phyloP scores from a whole-genome alignment of 202 grass and related monocot genomes.

The Panicum virgatum region DNA sequence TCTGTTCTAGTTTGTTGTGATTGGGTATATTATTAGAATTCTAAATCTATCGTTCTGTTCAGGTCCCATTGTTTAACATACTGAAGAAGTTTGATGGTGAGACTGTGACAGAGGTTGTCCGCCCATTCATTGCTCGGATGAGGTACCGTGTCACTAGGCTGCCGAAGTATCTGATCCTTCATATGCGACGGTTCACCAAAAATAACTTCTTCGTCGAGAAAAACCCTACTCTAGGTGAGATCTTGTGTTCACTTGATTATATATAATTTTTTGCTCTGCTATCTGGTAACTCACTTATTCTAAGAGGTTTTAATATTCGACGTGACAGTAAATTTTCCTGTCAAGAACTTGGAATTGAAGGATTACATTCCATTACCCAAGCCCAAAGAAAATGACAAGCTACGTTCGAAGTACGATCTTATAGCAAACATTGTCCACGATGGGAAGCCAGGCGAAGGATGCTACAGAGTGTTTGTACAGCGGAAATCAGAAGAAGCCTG shows the following conservation, averaged over 20 bases:
- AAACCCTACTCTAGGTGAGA: slow-evolving; percentile 89
- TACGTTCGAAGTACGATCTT: slow-evolving; percentile 89
- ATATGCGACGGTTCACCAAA: slow-evolving; percentile 94
- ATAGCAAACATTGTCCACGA: slow-evolving; percentile 98
- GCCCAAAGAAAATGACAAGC: slow-evolving; percentile 64
- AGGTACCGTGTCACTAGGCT: slow-evolving; percentile 82
- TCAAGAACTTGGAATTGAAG: slow-evolving; percentile 96
- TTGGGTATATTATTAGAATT: neutral
- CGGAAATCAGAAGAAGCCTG: slow-evolving; percentile 92
- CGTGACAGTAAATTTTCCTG: slow-evolving; percentile 82
- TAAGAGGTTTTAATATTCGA: slow-evolving; percentile 9
- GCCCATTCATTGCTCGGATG: slow-evolving; percentile 90
- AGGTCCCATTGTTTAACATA: slow-evolving; percentile 97
- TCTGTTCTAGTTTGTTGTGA: slow-evolving; percentile 6
- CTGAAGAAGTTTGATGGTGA: slow-evolving; percentile 97
- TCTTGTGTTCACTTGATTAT: neutral
- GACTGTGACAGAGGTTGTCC: slow-evolving; percentile 83
- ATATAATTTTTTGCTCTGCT: neutral
- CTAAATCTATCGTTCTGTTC: slow-evolving; percentile 28
- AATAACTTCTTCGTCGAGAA: slow-evolving; percentile 97
- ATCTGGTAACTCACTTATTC: slow-evolving; percentile 6
- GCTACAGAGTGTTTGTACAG: slow-evolving; percentile 94
- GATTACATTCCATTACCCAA: slow-evolving; percentile 93
- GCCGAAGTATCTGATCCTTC: slow-evolving; percentile 89
- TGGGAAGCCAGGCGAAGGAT: slow-evolving; percentile 92